Conservation (phyloP, 371 early-diverging fungal species). For the Mortierella sp. region DNA sequence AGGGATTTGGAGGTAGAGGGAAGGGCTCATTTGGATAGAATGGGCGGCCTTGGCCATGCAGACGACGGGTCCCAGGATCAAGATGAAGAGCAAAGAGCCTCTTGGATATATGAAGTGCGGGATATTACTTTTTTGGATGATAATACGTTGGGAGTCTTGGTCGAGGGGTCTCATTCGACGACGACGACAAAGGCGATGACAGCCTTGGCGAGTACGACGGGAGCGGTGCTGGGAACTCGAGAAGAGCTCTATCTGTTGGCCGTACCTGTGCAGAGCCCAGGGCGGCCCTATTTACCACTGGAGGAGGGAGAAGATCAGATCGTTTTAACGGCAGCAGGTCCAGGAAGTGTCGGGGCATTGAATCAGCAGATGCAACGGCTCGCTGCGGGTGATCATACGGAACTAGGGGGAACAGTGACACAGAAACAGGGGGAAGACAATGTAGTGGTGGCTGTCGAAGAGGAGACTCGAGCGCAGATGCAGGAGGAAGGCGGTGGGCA, state of each 20-base stretch:
- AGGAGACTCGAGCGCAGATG: no score
- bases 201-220: no score
- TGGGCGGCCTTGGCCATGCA: background rate
- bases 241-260: no score
- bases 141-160: conserved; percentile 10
- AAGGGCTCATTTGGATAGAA: no score
- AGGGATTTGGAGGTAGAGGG: no score
- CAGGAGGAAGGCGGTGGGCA: no score
- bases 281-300: background rate
- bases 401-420: no score
- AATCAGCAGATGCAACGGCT: background rate
- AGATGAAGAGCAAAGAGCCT: no score
- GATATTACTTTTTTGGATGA: conserved; percentile 29
- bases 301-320: background rate
- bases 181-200: no score
- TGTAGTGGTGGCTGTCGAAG: background rate
- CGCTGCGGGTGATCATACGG: no score
- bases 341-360: background rate
- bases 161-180: no score
- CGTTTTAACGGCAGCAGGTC: background rate
- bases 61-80: background rate
- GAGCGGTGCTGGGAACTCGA: no score
- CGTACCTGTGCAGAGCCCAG: conserved; percentile 1
- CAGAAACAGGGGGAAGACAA: background rate
- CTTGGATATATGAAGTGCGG: conserved; percentile 10